Evolutionary conservation across 371 early-diverging fungal species (phyloP).

Genomic region (Mucor indicus): DNA sequence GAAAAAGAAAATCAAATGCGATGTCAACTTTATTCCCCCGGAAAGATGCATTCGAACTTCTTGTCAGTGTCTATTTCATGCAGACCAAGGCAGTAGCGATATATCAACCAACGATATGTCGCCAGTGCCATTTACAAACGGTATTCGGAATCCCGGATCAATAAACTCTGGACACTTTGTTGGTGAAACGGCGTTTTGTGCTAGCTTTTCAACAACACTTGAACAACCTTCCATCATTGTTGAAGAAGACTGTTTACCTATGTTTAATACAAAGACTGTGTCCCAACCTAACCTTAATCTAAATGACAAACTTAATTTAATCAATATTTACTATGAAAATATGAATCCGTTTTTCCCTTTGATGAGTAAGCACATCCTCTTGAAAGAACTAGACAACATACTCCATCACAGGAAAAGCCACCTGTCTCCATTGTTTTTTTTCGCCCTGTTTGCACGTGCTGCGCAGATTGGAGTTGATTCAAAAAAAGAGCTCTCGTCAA

Average conservation of each 20-base stretch:
- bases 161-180: constrained; percentile 14
- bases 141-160: constrained; percentile 18
- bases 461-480: constrained; percentile 23
- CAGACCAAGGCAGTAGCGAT: background rate
- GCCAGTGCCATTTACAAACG: constrained; percentile 7
- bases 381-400: constrained; percentile 14
- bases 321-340: constrained; percentile 53
- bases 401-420: constrained; percentile 1
- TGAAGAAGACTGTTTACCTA: constrained; percentile 9
- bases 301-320: constrained; percentile 33
- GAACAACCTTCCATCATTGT: background rate
- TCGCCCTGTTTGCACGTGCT: constrained; percentile 39
- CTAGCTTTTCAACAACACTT: background rate
- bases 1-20: constrained; percentile 18
- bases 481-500: background rate
- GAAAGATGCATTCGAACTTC: constrained; percentile 7
- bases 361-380: constrained; percentile 34
- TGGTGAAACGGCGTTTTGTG: constrained; percentile 23
- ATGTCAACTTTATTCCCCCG: constrained; percentile 6
- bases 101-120: background rate
- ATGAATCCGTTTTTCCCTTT: constrained; percentile 55
- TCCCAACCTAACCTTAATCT: constrained; percentile 1
- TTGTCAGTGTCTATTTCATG: constrained; percentile 17
- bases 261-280: background rate
- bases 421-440: constrained; percentile 40